Evolutionary conservation across 345 rosid species (phyloP).

Genomic region (Ricinus communis): DNA sequence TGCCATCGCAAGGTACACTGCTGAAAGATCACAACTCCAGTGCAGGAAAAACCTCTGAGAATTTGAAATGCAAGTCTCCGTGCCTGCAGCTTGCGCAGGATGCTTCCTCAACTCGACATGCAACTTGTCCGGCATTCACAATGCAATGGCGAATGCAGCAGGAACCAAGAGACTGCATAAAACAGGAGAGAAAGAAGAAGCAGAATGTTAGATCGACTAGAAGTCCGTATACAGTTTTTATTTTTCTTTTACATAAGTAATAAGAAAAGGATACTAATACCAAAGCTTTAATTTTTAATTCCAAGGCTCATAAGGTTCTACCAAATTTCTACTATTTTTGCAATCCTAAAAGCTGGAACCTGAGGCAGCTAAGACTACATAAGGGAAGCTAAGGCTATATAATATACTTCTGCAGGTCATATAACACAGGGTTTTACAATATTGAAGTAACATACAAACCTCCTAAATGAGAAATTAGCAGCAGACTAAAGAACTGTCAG

Average conservation of each 20-base stretch:
- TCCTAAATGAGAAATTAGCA: neutral
- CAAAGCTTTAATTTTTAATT: neutral
- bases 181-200: neutral
- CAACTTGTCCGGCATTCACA: neutral
- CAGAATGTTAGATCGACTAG: neutral
- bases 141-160: neutral
- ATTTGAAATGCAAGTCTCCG: neutral
- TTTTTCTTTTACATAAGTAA: neutral
- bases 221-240: neutral
- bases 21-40: too few species aligned
- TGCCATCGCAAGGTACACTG: neutral
- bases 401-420: too few species aligned
- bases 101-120: neutral
- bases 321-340: neutral
- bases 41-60: neutral
- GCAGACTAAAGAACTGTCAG: constrained; percentile 9
- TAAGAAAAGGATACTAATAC: too few species aligned
- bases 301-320: neutral
- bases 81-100: neutral
- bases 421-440: too few species aligned
- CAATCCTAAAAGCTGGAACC: neutral
- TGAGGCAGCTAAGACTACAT: neutral
- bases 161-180: neutral
- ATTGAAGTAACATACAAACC: neutral
- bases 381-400: too few species aligned